Base-by-base conservation (phyloP, 2,329 filamentous ascomycete genomes). In the Plenodomus biglobosus region DNA sequence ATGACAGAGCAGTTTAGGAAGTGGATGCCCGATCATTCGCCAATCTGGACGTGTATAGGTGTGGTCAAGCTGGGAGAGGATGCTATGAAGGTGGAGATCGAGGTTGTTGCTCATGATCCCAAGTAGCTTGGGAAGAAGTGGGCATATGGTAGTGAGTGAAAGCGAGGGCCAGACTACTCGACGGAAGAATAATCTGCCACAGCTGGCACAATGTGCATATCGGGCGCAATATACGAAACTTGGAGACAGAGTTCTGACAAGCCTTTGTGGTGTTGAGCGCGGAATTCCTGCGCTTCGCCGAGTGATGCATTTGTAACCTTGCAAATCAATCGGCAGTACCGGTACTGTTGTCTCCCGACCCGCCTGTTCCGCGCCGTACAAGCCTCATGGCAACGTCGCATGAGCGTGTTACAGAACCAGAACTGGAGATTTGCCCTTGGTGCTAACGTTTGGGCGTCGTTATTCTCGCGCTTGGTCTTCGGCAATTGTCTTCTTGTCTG, bases 21-120 rank as follows among this genome's bases (percentile, higher is more conserved):
- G 37, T 64, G 61, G 54, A 56, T 62, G 56, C 58, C 62, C 3
- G 44, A 59, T 22, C 61, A 65, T 36, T 34, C 49, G 19, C 57
- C 63, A 1, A 50, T 63, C 11, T 65, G 57, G 61, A 66, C 64
- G 5, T 52, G 48, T 35, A 47, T 64, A 2, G 52, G 54, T 4
- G 58, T 54, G 40, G 52, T 44, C 41, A 59, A 34, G 48, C 59
- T 57, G 50, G 70, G 54, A 0, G 48, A 55, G 8, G 43, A 54
- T 17, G 55, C 81, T 79, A 69, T 85, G 61, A 40, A 43, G 8
- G 59, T 65, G 10, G 51, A 58, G n/a, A 56, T 62, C 41, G 59
- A 65, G 43, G 59, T 63, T 2, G 43, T 51, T 2, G 58, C 57
- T 15, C 39, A 55, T 38, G 53, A 60, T 46, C 22, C 22, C 5